Evolutionary conservation across 164 flowering plant species (phyloP), one percentile per base, ranked within the genome.

Genomic region (Vitis rupestris): DNA sequence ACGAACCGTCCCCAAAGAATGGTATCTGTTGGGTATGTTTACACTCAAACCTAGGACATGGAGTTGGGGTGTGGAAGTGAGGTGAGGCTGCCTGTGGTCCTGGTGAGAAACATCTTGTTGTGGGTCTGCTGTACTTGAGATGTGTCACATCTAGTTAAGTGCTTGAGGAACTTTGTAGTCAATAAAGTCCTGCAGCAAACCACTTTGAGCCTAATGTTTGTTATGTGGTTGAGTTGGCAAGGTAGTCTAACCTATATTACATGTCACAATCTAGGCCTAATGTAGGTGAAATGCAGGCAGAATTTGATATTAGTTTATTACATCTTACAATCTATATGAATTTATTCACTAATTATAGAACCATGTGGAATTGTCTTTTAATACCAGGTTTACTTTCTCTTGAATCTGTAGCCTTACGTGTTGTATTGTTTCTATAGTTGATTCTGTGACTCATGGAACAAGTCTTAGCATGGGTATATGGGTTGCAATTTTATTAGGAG

Each of bases 401-500:
- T 17, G 3, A 49, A 65, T 12, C 10, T 65, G 48, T 65, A 30
- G 23, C 47, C 57, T 23, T 23, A 23, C 19, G 7, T 9, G 19
- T 50, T 52, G 50, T 23, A 1, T 69, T 71, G 9, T 44, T 70
- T 23, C 48, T 74, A 59, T 68, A 84, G 93, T 68, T 62, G n/a
- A 50, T 73, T 17, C 61, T 50, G 67, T 47, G 52, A 14, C 73
- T 61, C 57, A 37, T 31, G 74, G 54, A n/a, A 65, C 58, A 50
- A 70, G 73, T n/a, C 75, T 83, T 55, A 79, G 80, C 71, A 84
- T 76, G 64, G 88, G 83, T 15, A 71, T 78, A 8, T 57, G 84
- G 76, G 86, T 70, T 37, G 85, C 79, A 19, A 73, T 82, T 51
- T 67, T 86, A 69, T 8, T 86, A 57, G 90, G 74, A 44, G 75